phyloP scores from a whole-genome alignment of 495 filamentous ascomycete genomes.

The Hypoxylon lienhwacheense region DNA sequence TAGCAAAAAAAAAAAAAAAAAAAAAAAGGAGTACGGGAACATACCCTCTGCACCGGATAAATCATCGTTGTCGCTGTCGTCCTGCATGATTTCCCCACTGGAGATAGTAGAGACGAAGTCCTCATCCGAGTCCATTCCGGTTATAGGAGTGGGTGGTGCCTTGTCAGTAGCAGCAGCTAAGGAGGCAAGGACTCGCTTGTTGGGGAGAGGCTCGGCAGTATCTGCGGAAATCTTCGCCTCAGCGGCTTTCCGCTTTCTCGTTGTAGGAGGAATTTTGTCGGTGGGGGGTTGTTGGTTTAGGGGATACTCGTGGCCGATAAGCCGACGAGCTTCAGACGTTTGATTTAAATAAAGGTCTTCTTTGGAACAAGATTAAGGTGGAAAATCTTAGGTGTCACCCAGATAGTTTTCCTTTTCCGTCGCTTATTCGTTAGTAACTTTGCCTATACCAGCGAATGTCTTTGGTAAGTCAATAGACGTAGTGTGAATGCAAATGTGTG shows the following conservation, averaged over 20 bases:
- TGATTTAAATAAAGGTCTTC: too few relatives aligned
- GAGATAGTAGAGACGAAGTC: conserved; percentile 88
- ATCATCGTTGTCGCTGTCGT: conserved; percentile 73
- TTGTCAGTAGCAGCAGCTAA: conserved; percentile 50
- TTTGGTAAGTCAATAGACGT: too few relatives aligned
- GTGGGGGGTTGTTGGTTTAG: conserved; percentile 23
- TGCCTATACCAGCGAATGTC: too few relatives aligned
- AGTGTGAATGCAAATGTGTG: too few relatives aligned
- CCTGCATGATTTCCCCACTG: conserved; percentile 70
- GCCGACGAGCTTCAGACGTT: conserved; percentile 6
- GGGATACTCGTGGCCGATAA: conserved; percentile 33
- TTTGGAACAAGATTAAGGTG: too few relatives aligned
- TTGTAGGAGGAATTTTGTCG: conserved; percentile 63
- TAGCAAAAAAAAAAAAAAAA: background rate
- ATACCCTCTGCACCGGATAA: conserved; percentile 76
- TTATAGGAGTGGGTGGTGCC: conserved; percentile 64
- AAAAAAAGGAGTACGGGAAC: conserved; percentile 33
- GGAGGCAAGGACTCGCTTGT: conserved; percentile 57
- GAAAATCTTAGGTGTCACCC: too few relatives aligned
- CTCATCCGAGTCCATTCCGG: conserved; percentile 94
- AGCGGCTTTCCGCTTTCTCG: conserved; percentile 90
- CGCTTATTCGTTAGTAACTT: too few relatives aligned
- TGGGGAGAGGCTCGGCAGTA: conserved; percentile 44
- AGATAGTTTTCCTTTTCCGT: too few relatives aligned
- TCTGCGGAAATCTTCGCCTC: conserved; percentile 64